Evolutionary conservation across 129 eudicot species (phyloP).

Genomic region (Pseudognaphalium luteoalbum): DNA sequence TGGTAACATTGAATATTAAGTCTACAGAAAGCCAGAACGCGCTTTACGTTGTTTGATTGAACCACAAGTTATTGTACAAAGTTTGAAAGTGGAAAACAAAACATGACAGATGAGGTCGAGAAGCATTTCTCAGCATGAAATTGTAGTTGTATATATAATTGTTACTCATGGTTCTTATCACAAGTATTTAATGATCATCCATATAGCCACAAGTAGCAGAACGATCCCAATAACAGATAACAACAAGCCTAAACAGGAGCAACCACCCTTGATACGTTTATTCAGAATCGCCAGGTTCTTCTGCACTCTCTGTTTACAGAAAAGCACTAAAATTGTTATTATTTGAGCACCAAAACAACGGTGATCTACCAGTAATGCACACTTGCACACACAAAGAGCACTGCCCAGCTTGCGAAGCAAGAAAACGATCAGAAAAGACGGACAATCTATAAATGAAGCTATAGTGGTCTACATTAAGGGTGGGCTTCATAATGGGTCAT

Average conservation of each 20-base stretch:
- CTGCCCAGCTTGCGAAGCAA: neutral
- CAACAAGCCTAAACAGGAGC: constrained; percentile 72
- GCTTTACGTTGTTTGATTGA: constrained; percentile 2
- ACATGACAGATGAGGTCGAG: constrained; percentile 8
- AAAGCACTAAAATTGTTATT: neutral
- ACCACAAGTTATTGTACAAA: constrained; percentile 20
- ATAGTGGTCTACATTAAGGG: neutral
- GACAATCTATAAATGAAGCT: neutral
- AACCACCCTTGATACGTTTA: constrained; percentile 71
- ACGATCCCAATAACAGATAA: constrained; percentile 55
- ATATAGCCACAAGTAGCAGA: constrained; percentile 49
- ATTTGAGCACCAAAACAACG: neutral
- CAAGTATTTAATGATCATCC: constrained; percentile 55
- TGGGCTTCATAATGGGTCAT: neutral
- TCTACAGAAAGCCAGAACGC: constrained; percentile 1
- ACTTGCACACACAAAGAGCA: neutral
- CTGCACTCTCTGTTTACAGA: constrained; percentile 60
- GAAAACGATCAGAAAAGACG: neutral
- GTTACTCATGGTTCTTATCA: constrained; percentile 27
- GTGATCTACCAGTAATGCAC: constrained; percentile 10
- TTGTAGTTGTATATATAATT: neutral
- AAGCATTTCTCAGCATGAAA: constrained; percentile 16
- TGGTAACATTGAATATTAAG: neutral
- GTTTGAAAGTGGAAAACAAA: constrained; percentile 10
- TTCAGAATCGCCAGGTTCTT: constrained; percentile 68